Conservation (phyloP, 1,139 yeast species). For the Nakaseomyces nivariensis region DNA sequence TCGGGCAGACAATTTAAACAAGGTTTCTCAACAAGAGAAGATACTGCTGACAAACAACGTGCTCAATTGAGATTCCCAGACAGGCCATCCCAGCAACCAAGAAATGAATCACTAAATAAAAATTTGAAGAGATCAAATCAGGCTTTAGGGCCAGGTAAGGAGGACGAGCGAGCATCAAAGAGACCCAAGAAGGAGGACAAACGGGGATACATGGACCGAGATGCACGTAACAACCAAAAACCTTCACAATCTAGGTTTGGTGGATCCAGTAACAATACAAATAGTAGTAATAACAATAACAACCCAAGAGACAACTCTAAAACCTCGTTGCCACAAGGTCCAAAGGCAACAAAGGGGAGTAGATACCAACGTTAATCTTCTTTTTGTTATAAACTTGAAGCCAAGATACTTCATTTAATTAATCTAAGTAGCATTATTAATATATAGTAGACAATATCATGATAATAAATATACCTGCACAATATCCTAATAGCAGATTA, state of each 20-base stretch:
- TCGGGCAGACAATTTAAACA: not conserved
- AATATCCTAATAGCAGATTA: too few species aligned
- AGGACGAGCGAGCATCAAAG: conserved; percentile 6
- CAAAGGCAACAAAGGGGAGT: conserved; percentile 12
- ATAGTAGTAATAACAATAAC: not conserved
- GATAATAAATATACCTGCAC: too few species aligned
- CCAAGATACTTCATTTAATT: too few species aligned
- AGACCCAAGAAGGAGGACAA: conserved; percentile 5
- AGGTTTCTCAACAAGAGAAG: not conserved
- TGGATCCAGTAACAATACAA: not conserved
- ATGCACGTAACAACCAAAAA: not conserved
- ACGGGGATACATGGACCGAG: not conserved
- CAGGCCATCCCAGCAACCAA: conserved; percentile 1
- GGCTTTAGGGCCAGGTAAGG: not conserved
- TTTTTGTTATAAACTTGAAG: too few species aligned
- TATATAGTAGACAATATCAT: too few species aligned
- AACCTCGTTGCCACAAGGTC: conserved; percentile 16
- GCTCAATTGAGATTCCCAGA: conserved; percentile 5
- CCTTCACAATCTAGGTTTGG: conserved; percentile 3
- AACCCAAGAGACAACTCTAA: conserved; percentile 8
- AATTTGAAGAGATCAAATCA: not conserved
- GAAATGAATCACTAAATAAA: not conserved
- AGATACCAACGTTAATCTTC: conserved; percentile 16
- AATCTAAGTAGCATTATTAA: too few species aligned
- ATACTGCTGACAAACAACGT: not conserved